phyloP scores from a whole-genome alignment of 2,329 filamentous ascomycete species.

The Boeremia exigua region DNA sequence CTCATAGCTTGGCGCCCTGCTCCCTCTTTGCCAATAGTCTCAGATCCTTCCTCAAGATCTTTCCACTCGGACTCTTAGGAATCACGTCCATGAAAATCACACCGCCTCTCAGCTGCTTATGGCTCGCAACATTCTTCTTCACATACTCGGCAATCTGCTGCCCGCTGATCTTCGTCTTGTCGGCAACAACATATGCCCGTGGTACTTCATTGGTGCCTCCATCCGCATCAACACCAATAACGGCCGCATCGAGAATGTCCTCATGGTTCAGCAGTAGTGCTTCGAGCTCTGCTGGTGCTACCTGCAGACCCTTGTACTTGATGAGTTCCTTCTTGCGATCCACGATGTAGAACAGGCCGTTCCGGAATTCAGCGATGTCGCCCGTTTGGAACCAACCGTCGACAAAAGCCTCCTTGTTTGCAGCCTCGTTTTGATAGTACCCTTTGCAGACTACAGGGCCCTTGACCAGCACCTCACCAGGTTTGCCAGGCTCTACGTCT shows the following conservation, averaged over 20 bases:
- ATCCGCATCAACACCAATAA: constrained; percentile 51
- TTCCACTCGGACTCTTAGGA: constrained; percentile 45
- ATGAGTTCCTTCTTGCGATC: constrained; percentile 55
- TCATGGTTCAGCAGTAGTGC: constrained; percentile 51
- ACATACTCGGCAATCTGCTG: constrained; percentile 43
- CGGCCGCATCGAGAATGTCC: constrained; percentile 53
- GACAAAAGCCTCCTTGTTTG: constrained; percentile 37
- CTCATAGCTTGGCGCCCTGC: constrained; percentile 34
- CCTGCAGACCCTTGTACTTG: constrained; percentile 59
- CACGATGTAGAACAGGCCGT: constrained; percentile 52
- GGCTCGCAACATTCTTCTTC: constrained; percentile 38
- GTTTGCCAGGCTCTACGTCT: constrained; percentile 40
- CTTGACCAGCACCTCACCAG: constrained; percentile 45
- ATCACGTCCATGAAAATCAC: constrained; percentile 46
- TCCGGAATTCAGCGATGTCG: constrained; percentile 45
- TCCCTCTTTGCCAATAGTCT: constrained; percentile 42
- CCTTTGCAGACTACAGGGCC: constrained; percentile 47
- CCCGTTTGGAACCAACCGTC: constrained; percentile 50
- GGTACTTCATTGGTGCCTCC: constrained; percentile 50
- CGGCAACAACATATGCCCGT: constrained; percentile 53
- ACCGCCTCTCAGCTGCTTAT: constrained; percentile 48
- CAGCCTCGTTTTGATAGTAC: constrained; percentile 45
- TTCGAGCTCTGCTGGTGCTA: constrained; percentile 58
- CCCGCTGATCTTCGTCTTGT: constrained; percentile 33
- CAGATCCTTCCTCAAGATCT: constrained; percentile 48